Conservation (phyloP, 202 grass and related monocot genomes). For the Zizania palustris region DNA sequence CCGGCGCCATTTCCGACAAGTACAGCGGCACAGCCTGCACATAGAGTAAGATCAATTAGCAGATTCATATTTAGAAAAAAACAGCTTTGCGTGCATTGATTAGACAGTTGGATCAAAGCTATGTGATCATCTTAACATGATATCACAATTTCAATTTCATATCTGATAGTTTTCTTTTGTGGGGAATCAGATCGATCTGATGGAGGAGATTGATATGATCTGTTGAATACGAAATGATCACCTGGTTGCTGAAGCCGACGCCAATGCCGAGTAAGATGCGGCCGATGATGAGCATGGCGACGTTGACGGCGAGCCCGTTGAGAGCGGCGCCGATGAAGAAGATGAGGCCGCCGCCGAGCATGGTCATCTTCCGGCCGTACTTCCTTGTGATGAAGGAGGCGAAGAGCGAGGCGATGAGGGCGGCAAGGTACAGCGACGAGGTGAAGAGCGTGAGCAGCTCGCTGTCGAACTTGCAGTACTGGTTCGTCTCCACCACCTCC, state of each 20-base stretch:
- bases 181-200: too few species aligned
- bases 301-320: constrained; percentile 47
- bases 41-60: neutral
- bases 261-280: constrained; percentile 57
- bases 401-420: constrained; percentile 56
- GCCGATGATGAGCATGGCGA: constrained; percentile 65
- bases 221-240: neutral
- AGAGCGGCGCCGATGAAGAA: constrained; percentile 51
- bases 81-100: too few species aligned
- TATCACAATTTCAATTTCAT: too few species aligned
- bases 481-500: constrained; percentile 55
- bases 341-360: constrained; percentile 53
- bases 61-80: neutral
- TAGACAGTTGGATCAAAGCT: too few species aligned
- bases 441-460: constrained; percentile 67
- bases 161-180: too few species aligned
- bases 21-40: constrained; percentile 57
- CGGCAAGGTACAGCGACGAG: constrained; percentile 75
- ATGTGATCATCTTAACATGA: too few species aligned
- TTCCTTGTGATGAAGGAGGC: constrained; percentile 45
- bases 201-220: too few species aligned
- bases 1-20: constrained; percentile 66
- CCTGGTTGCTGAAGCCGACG: constrained; percentile 56
- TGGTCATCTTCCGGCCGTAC: constrained; percentile 49
- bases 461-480: constrained; percentile 94